Evolutionary conservation across 352 stramenopile species (phyloP).

Genomic region (Globisporangium irregulare): DNA sequence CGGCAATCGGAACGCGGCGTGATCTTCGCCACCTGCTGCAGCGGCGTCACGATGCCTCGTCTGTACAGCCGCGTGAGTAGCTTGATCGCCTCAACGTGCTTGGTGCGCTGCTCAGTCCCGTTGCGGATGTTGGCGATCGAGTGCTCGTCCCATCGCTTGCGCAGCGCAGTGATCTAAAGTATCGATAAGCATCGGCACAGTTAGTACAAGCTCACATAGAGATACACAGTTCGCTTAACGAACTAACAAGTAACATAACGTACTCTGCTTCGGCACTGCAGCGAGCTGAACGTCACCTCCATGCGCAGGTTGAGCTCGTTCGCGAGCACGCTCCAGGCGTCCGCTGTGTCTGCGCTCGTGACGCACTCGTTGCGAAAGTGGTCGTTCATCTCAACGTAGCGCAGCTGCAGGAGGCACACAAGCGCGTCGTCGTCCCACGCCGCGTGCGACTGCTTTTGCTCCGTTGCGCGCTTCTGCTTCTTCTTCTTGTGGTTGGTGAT

Average conservation of each 20-base stretch:
- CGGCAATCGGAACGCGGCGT: background rate
- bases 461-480: background rate
- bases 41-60: background rate
- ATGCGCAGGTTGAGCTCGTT: background rate
- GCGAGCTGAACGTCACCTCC: constrained; percentile 4
- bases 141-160: constrained; percentile 2
- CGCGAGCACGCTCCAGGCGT: constrained; percentile 3
- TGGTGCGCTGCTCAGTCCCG: constrained; percentile 4
- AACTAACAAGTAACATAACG: background rate
- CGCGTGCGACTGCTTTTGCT: background rate
- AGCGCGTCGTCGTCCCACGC: background rate
- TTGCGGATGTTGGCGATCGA: constrained; percentile 3
- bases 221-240: background rate
- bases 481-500: background rate
- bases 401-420: constrained; percentile 6
- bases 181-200: background rate
- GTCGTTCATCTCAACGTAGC: constrained; percentile 2
- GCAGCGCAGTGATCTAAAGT: background rate
- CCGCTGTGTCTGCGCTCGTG: background rate
- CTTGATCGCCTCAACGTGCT: background rate
- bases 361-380: background rate
- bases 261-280: background rate
- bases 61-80: constrained; percentile 2
- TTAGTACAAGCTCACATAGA: background rate
- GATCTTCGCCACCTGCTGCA: constrained; percentile 2